phyloP scores from a whole-genome alignment of 331 rosid genomes.

The Acacia concinna region DNA sequence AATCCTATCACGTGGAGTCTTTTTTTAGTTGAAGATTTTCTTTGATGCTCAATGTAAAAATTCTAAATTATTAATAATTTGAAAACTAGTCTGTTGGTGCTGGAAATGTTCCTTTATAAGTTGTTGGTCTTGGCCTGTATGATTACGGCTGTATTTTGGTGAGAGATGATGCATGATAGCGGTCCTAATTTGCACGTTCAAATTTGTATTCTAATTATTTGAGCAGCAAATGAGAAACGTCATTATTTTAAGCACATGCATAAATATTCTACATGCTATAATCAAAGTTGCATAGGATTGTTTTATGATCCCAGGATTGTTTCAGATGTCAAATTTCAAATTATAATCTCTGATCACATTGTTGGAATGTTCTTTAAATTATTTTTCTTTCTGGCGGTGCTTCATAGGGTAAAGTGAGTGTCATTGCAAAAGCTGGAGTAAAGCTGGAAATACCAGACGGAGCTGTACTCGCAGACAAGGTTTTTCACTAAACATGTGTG shows the following conservation, averaged over 20 bases:
- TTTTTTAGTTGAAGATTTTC: not conserved
- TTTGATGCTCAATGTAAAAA: not conserved
- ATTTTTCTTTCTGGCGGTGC: slow-evolving; percentile 20
- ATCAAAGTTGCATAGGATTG: not conserved
- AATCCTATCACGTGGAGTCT: not conserved
- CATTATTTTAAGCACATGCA: not conserved
- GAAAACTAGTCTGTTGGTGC: not conserved
- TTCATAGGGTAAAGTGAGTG: slow-evolving; percentile 36
- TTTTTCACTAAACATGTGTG: slow-evolving; percentile 10
- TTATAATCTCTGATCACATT: not conserved
- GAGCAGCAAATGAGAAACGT: not conserved
- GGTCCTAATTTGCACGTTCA: not conserved
- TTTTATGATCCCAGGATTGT: slow-evolving; percentile 6
- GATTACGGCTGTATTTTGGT: not conserved
- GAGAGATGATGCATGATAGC: not conserved
- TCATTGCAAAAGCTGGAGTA: slow-evolving; percentile 37
- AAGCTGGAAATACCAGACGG: slow-evolving; percentile 41
- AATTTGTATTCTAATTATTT: not conserved
- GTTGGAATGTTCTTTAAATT: not conserved
- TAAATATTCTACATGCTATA: not conserved
- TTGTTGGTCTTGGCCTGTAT: not conserved
- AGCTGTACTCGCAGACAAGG: slow-evolving; percentile 39
- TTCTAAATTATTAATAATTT: not conserved
- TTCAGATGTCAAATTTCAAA: slow-evolving; percentile 2
- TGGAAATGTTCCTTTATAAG: not conserved